Evolutionary conservation across 2,329 filamentous ascomycete genomes (phyloP), one percentile per base, ranked within the genome.

Genomic region (Pseudogymnoascus sp.): DNA sequence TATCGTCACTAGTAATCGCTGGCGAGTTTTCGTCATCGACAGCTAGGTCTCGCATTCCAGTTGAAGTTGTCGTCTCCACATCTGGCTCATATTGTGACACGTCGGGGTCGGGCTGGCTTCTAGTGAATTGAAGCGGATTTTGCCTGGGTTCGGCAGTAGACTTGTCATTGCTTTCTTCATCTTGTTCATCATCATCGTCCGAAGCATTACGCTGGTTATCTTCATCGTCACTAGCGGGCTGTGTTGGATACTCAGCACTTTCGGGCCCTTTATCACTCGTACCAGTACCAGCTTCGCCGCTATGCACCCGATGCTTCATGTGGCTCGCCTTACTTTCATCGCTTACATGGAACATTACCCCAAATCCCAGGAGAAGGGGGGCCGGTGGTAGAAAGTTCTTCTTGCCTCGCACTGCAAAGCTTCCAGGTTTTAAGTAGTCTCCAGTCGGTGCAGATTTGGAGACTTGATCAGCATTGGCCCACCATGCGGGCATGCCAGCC

Each of bases 401-500:
- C 76, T 90, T 89, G 2, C 93, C 93, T 38, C 84, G 83, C 59
- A 97, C 81, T 75, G 87, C 85, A 73, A 99, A 97, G 66, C 85
- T 85, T 16, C 93, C 95, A 0, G 84, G 80, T 0, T 86, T 83
- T 6, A 99, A 76, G 69, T 90, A 93, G 68, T 96, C 93, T 24
- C 93, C 93, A 0, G 84, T 86, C 0, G 86, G 81, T 0, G 89
- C 87, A 35, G 86, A 90, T 76, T 97, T 97, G 8, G 90, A 91
- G 0, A 99, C 91, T 74, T 97, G 93, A 62, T 93, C 87, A 1
- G 90, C 88, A 66, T 88, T 86, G 0, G 96, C 93, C 95, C 95
- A 99, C 88, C 91, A 99, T 7, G 93, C 93, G 16, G 90, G 88
- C 90, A 97, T 96, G 14, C 91, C 86, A 7, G 93, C 93, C 75